Percentiles rank a stretch among this genome's conserved stretches.
phyloP scores from a whole-genome alignment of 1,284 basidiomycete species.

The Leccinum griseonigrum region DNA sequence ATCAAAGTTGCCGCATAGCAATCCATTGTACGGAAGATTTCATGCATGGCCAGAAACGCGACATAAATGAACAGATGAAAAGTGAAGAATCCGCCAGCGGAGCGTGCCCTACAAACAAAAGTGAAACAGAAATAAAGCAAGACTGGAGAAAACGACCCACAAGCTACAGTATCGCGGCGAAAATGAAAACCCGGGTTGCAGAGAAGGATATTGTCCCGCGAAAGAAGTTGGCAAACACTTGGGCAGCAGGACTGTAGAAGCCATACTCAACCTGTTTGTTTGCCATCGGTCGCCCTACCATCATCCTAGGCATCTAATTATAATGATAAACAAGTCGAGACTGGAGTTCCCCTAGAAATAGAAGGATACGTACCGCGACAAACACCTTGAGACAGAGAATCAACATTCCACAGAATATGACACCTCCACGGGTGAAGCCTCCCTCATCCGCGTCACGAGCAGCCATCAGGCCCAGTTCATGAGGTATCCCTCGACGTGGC shows the following conservation, averaged over 20 bases:
- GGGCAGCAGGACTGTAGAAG: constrained; percentile 78
- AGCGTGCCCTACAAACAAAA: constrained; percentile 36
- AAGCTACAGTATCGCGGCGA: constrained; percentile 72
- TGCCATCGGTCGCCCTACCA: constrained; percentile 75
- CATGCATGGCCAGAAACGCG: constrained; percentile 65
- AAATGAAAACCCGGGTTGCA: constrained; percentile 58
- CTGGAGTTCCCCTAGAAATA: not conserved
- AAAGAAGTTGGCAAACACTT: constrained; percentile 71
- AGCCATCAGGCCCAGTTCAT: too few relatives aligned
- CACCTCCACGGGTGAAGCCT: constrained; percentile 85
- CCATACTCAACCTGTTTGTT: constrained; percentile 73
- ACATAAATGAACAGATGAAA: constrained; percentile 66
- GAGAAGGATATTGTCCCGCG: constrained; percentile 73
- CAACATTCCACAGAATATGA: constrained; percentile 75
- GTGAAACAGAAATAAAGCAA: constrained; percentile 2
- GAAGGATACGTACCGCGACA: constrained; percentile 51
- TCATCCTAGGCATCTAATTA: constrained; percentile 57
- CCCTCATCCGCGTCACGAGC: constrained; percentile 41
- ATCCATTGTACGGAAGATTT: constrained; percentile 73
- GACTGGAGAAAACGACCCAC: constrained; percentile 12
- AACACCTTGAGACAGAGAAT: constrained; percentile 79
- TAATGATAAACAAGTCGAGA: not conserved
- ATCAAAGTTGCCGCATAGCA: constrained; percentile 64
- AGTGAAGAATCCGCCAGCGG: constrained; percentile 67
- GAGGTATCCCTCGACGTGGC: too few relatives aligned